Conservation (phyloP, 208 protist genomes). For the Leptomonas pyrrhocoris region DNA sequence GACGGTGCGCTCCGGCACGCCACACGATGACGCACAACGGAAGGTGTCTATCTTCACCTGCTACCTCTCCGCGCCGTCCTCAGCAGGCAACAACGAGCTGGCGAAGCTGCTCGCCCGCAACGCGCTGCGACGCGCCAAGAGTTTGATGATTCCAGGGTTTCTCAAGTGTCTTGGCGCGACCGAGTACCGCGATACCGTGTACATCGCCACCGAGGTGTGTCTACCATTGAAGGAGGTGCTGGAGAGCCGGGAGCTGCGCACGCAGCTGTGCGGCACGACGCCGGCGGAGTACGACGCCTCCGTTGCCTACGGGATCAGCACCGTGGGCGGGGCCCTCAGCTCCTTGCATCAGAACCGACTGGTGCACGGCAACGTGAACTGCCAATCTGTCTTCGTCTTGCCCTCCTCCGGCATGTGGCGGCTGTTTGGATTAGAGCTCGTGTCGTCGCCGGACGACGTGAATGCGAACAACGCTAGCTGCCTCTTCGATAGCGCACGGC, state of each 20-base stretch:
- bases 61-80: constrained; percentile 15
- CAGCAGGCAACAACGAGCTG: constrained; percentile 8
- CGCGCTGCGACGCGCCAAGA: constrained; percentile 74
- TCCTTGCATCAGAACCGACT: constrained; percentile 79
- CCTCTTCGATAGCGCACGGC: constrained; percentile 25
- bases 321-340: constrained; percentile 49
- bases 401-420: constrained; percentile 70
- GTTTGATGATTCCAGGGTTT: constrained; percentile 73
- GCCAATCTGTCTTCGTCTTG: constrained; percentile 70
- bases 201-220: constrained; percentile 86
- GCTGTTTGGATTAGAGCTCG: constrained; percentile 82
- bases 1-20: constrained; percentile 49
- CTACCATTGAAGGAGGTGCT: constrained; percentile 57
- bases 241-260: constrained; percentile 23
- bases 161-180: constrained; percentile 71
- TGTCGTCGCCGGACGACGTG: constrained; percentile 27
- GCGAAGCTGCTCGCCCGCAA: constrained; percentile 56
- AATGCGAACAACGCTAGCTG: background rate
- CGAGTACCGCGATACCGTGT: constrained; percentile 74
- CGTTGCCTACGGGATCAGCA: constrained; percentile 70
- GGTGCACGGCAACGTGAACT: constrained; percentile 80
- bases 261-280: constrained; percentile 33
- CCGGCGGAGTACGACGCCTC: constrained; percentile 15
- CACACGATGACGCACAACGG: constrained; percentile 44
- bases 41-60: constrained; percentile 69